A percentile compares a stretch with the other conserved stretches of the same genome.
phyloP scores from a whole-genome alignment of 805 yeast species.

The Metschnikowia drakensbergensis region DNA sequence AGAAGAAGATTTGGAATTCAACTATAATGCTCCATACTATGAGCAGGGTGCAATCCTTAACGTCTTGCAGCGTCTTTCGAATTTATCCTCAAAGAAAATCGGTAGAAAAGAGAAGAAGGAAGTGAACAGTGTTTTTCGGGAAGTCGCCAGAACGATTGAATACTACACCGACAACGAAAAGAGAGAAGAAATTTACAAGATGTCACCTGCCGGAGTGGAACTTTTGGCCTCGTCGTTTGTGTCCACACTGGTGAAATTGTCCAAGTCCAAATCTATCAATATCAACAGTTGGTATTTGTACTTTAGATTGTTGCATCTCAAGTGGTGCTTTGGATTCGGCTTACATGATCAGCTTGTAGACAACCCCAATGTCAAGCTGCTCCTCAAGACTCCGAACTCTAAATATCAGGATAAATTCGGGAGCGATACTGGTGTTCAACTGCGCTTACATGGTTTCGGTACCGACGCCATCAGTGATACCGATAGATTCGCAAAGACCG shows the following conservation, averaged over 20 bases:
- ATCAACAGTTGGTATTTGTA: conserved; percentile 51
- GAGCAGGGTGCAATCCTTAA: conserved; percentile 47
- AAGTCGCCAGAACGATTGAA: conserved; percentile 48
- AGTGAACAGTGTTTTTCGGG: conserved; percentile 56
- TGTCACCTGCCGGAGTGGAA: conserved; percentile 34
- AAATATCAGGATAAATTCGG: conserved; percentile 17
- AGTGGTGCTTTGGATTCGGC: conserved; percentile 51
- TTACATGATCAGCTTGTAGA: conserved; percentile 46
- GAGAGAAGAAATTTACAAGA: conserved; percentile 35
- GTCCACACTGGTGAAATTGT: conserved; percentile 39
- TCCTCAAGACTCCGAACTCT: conserved; percentile 34
- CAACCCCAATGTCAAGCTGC: conserved; percentile 31
- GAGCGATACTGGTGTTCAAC: conserved; percentile 5
- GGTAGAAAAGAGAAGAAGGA: conserved; percentile 63
- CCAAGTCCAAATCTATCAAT: conserved; percentile 43
- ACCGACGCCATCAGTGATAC: conserved; percentile 14
- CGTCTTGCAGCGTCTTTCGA: conserved; percentile 41
- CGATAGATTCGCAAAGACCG: conserved; percentile 18
- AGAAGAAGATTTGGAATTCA: conserved; percentile 41
- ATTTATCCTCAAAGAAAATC: conserved; percentile 51
- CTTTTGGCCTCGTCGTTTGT: conserved; percentile 28
- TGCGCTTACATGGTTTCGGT: conserved; percentile 9
- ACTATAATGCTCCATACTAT: conserved; percentile 48
- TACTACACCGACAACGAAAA: conserved; percentile 32
- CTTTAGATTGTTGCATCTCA: conserved; percentile 44